Percentiles rank a stretch among this genome's conserved stretches.
phyloP scores from a whole-genome alignment of 1,284 basidiomycete genomes.

The Volvariella volvacea region DNA sequence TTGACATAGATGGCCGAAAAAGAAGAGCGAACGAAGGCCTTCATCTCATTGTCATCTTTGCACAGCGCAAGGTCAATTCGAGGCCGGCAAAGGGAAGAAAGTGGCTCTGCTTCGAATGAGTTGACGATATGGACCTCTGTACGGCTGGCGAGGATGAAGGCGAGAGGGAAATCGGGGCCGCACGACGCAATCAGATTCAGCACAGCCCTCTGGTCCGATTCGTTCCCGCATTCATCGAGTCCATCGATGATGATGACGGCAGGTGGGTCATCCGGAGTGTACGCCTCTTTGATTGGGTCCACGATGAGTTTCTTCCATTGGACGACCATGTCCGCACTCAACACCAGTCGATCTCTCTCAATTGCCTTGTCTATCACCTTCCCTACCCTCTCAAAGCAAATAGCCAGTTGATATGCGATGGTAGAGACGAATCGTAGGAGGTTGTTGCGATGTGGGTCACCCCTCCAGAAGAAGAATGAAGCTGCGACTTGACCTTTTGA shows the following conservation, averaged over 20 bases:
- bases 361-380: background rate
- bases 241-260: constrained; percentile 1
- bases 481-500: background rate
- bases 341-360: background rate
- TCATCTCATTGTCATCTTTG: no score
- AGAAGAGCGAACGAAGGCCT: no score
- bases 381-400: background rate
- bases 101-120: background rate
- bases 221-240: background rate
- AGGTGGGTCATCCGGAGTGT: background rate
- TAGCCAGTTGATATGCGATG: background rate
- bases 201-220: background rate
- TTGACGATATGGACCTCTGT: background rate
- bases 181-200: background rate
- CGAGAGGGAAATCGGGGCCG: background rate
- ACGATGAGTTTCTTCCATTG: background rate
- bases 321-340: background rate
- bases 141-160: background rate
- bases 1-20: no score
- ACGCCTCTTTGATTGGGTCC: background rate
- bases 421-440: background rate
- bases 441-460: background rate
- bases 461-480: background rate
- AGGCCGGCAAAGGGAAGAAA: background rate
- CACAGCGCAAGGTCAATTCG: no score